Percentiles rank a stretch among this genome's conserved stretches.
These are phyloP conservation scores for Ophiostoma australiae DNA, from an alignment of 2,329 filamentous ascomycete species.

Conservation along the genomic window DNA sequence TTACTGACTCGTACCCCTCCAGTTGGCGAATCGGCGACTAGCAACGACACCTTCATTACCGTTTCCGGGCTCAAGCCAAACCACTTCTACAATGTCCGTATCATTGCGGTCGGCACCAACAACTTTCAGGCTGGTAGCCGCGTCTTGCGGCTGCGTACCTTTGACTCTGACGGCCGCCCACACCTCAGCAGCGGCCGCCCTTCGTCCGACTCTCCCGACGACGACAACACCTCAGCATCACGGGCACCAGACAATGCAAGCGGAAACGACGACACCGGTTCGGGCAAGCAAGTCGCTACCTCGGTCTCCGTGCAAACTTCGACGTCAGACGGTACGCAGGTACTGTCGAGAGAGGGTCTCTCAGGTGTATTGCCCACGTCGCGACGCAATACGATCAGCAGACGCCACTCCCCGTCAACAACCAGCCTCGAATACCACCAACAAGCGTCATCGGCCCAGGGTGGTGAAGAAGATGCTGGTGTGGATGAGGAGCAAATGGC, in stretches of 20 bases:
- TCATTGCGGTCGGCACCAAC: conserved; percentile 83
- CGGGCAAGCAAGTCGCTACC: conserved; percentile 23
- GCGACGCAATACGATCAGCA: conserved; percentile 64
- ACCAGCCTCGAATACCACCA: conserved; percentile 48
- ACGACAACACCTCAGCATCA: conserved; percentile 43
- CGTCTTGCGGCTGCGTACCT: conserved; percentile 78
- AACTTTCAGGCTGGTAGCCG: conserved; percentile 89
- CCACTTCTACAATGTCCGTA: conserved; percentile 87
- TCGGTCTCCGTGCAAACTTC: conserved; percentile 25
- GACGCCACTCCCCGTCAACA: conserved; percentile 70
- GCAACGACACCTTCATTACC: conserved; percentile 79
- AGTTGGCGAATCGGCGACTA: conserved; percentile 78
- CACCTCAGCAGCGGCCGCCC: conserved; percentile 53
- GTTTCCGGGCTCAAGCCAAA: conserved; percentile 82
- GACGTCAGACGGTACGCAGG: conserved; percentile 33
- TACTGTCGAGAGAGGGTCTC: conserved; percentile 62
- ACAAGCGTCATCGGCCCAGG: conserved; percentile 12
- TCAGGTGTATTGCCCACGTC: conserved; percentile 29
- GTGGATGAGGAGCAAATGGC: conserved; percentile 64
- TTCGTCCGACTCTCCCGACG: conserved; percentile 51
- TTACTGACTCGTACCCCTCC: conserved; percentile 5
- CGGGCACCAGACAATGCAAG: conserved; percentile 38
- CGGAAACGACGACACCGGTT: conserved; percentile 48
- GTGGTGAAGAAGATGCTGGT: conserved; percentile 41
- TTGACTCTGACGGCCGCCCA: conserved; percentile 59